phyloP scores from a whole-genome alignment of 169 alveolate genomes.

The Cyclospora cayetanensis region DNA sequence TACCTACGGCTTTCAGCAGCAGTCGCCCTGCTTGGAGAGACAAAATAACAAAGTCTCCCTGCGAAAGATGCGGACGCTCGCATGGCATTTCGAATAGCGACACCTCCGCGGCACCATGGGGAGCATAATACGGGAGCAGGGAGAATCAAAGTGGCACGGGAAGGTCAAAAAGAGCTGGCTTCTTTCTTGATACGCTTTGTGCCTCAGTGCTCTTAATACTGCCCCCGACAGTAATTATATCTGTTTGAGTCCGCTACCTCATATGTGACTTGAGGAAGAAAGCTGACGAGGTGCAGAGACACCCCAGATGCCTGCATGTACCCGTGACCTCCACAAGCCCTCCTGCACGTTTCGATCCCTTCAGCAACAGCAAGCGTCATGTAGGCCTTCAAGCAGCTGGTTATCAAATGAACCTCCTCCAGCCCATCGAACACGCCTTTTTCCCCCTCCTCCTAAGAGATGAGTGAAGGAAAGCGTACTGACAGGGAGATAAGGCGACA shows the following conservation, averaged over 20 bases:
- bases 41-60: constrained; percentile 72
- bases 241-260: constrained; percentile 41
- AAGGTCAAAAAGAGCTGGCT: neutral
- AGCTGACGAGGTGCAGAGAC: constrained; percentile 55
- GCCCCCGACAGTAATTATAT: neutral
- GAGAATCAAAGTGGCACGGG: neutral
- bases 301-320: constrained; percentile 62
- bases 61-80: neutral
- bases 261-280: constrained; percentile 67
- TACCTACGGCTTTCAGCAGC: constrained; percentile 54
- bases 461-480: neutral
- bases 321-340: constrained; percentile 73
- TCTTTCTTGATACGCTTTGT: neutral
- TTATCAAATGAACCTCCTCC: constrained; percentile 53
- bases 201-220: too few relatives aligned
- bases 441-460: neutral
- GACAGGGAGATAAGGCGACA: neutral
- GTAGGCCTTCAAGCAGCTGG: constrained; percentile 66
- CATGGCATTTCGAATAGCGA: neutral
- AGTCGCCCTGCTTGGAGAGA: constrained; percentile 69
- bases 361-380: constrained; percentile 58
- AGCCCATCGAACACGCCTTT: neutral
- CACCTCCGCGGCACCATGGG: neutral
- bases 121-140: neutral
- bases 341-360: constrained; percentile 70